Evolutionary conservation across 129 eudicot species (phyloP).

Genomic region (Flaveria ramosissima): DNA sequence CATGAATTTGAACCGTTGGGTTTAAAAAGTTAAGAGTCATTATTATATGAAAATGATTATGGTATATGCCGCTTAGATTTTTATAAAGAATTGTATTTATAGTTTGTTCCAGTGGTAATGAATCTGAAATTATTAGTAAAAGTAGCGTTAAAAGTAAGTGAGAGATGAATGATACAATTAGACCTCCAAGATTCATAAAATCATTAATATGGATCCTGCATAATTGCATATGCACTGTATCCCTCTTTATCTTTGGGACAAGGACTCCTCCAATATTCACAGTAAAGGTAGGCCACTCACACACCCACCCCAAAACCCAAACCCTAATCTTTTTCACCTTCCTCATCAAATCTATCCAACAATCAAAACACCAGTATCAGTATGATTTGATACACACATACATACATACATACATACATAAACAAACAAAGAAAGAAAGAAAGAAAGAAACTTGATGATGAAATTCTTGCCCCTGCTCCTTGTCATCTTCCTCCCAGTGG

Average conservation of each 20-base stretch:
- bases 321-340: conserved; percentile 21
- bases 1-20: too few relatives aligned
- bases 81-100: too few relatives aligned
- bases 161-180: background rate
- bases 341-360: conserved; percentile 21
- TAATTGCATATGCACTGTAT: too few relatives aligned
- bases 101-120: too few relatives aligned
- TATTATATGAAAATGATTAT: too few relatives aligned
- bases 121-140: too few relatives aligned
- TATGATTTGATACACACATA: conserved; percentile 14
- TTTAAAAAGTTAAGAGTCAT: too few relatives aligned
- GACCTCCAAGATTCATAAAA: background rate
- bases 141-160: too few relatives aligned
- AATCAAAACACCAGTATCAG: conserved; percentile 19
- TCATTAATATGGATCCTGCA: too few relatives aligned
- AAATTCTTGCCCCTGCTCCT: conserved; percentile 24
- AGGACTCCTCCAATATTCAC: conserved; percentile 16
- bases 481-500: conserved; percentile 27
- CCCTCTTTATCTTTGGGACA: background rate
- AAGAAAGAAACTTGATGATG: background rate
- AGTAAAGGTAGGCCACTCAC: conserved; percentile 36
- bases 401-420: too few relatives aligned
- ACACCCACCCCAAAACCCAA: conserved; percentile 12
- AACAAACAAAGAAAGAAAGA: too few relatives aligned
- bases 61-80: too few relatives aligned